Conservation (phyloP, 495 filamentous ascomycete genomes). For the Venustampulla echinocandica region DNA sequence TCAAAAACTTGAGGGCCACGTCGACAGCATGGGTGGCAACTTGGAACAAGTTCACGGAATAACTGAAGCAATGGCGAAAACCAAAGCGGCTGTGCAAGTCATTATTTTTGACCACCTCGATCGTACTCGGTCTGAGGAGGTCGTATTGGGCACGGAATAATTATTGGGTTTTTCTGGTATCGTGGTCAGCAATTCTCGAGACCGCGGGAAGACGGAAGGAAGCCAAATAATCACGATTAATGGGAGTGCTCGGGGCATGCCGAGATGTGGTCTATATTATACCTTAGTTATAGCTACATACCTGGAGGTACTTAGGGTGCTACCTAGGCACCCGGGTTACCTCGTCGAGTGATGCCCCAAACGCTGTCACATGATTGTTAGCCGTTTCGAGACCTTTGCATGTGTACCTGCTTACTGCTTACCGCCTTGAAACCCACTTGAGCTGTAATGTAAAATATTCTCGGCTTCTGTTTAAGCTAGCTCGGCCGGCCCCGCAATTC, state of each 20-base stretch:
- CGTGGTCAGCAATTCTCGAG: neutral
- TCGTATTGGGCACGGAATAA: constrained; percentile 15
- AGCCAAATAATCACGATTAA: no score
- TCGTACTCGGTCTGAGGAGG: constrained; percentile 15
- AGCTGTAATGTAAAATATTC: constrained; percentile 2
- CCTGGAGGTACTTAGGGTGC: neutral
- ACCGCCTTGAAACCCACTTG: no score
- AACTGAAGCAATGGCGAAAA: constrained; percentile 39
- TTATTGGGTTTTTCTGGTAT: neutral
- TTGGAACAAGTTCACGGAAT: constrained; percentile 43
- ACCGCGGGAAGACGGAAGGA: neutral
- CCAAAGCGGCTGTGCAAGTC: constrained; percentile 38
- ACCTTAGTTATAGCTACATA: neutral
- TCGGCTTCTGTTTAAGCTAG: constrained; percentile 4
- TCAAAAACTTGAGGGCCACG: constrained; percentile 44
- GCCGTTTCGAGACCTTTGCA: neutral
- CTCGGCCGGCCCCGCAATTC: neutral
- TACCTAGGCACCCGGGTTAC: neutral
- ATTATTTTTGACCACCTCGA: constrained; percentile 19
- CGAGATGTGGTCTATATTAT: no score
- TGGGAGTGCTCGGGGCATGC: no score
- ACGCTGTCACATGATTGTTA: constrained; percentile 3
- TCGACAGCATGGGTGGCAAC: constrained; percentile 50
- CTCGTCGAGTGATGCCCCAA: no score
- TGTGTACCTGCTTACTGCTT: neutral